A percentile compares a stretch with the other conserved stretches of the same genome.
These are phyloP conservation scores for Piper longum DNA, from an alignment of 164 flowering plant species.

Conservation along the genomic window DNA sequence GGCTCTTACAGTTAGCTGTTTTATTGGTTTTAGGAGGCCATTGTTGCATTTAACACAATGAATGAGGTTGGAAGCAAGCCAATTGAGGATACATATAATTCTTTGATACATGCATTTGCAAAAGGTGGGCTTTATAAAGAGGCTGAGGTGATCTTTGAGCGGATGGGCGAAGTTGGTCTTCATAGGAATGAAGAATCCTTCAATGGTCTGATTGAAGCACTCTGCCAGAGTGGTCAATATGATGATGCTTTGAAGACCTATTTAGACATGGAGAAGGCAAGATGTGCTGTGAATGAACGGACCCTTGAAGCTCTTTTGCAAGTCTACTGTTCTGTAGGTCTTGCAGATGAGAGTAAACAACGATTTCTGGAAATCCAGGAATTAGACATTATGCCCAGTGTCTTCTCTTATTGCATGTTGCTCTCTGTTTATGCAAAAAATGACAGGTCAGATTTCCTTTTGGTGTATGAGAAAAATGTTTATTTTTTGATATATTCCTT, in stretches of 20 bases:
- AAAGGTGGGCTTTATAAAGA: constrained; percentile 81
- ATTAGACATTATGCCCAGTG: constrained; percentile 62
- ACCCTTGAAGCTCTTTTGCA: constrained; percentile 85
- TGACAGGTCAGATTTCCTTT: constrained; percentile 45
- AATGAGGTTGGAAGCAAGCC: constrained; percentile 72
- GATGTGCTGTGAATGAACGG: constrained; percentile 72
- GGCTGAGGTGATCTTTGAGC: constrained; percentile 40
- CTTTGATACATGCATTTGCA: constrained; percentile 55
- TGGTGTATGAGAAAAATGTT: not conserved
- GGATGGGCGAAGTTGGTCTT: constrained; percentile 59
- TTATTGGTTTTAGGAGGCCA: constrained; percentile 33
- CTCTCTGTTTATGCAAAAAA: constrained; percentile 70
- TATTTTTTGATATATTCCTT: too few relatives aligned
- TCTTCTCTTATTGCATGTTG: constrained; percentile 85
- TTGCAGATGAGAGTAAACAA: constrained; percentile 77
- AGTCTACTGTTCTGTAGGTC: constrained; percentile 81
- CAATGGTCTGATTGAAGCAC: constrained; percentile 76
- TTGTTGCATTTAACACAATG: constrained; percentile 89
- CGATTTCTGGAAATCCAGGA: constrained; percentile 70
- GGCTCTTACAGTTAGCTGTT: not conserved
- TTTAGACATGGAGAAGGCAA: constrained; percentile 73
- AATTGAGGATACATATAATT: constrained; percentile 60
- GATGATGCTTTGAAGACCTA: constrained; percentile 76
- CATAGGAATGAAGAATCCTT: constrained; percentile 42
- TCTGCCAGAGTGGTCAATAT: constrained; percentile 72